These are phyloP conservation scores for Apophysomyces variabilis DNA, from an alignment of 371 early-diverging fungal genomes.

Conservation along the genomic window DNA sequence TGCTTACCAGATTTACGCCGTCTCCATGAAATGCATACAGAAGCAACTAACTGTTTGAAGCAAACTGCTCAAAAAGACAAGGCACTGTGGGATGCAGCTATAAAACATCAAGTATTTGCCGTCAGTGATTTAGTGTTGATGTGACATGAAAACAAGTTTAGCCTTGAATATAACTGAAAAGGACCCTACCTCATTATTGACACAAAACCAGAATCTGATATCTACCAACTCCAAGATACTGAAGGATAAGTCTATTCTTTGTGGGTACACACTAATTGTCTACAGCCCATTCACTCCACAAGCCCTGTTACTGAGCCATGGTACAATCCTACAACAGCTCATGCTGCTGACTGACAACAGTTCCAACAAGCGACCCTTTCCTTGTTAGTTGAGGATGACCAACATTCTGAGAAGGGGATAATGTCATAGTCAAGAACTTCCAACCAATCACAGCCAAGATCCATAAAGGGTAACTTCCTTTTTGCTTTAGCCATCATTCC, in stretches of 20 bases:
- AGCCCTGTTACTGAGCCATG: neutral
- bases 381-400: neutral
- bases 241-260: neutral
- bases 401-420: neutral
- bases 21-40: neutral
- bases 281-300: neutral
- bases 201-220: neutral
- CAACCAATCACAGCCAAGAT: no score
- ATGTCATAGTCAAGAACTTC: neutral
- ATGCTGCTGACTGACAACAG: neutral
- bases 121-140: slow-evolving; percentile 14
- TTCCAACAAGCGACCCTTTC: neutral
- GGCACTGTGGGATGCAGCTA: slow-evolving; percentile 3
- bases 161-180: slow-evolving; percentile 21
- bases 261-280: slow-evolving; percentile 1
- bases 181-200: slow-evolving; percentile 18
- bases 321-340: neutral
- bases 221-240: neutral
- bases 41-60: neutral
- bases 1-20: neutral
- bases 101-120: slow-evolving; percentile 1
- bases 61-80: neutral
- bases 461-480: no score
- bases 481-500: no score
- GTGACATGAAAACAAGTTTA: slow-evolving; percentile 12